A percentile compares a stretch with the other conserved stretches of the same genome.
phyloP scores from a whole-genome alignment of 352 stramenopile species.

The Phytophthora boehmeriae region DNA sequence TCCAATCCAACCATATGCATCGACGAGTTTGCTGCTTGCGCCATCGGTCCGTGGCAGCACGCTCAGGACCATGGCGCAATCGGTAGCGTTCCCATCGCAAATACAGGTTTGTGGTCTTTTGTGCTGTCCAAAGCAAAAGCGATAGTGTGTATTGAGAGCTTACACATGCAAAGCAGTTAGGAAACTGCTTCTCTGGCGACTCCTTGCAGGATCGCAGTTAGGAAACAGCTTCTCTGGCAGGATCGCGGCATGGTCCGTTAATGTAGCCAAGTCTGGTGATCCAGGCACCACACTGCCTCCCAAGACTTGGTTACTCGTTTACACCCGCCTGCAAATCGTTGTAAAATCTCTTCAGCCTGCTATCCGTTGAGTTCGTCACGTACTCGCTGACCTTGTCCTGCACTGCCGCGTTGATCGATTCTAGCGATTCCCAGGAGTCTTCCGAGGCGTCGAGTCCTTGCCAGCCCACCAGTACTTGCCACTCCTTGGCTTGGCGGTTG shows the following conservation, averaged over 20 bases:
- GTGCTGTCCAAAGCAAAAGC: no score
- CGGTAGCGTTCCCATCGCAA: no score
- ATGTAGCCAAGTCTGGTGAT: no score
- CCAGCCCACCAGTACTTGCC: not conserved
- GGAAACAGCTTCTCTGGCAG: no score
- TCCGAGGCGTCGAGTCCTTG: not conserved
- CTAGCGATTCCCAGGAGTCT: not conserved
- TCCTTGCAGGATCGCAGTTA: no score
- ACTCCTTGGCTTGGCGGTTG: not conserved
- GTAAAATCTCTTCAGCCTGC: not conserved
- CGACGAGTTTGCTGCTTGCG: not conserved
- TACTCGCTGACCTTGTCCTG: not conserved
- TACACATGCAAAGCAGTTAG: no score
- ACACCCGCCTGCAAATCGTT: not conserved
- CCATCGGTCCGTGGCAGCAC: not conserved
- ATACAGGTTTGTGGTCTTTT: no score
- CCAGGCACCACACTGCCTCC: no score
- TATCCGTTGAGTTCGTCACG: not conserved
- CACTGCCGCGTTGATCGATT: not conserved
- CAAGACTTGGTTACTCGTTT: not conserved
- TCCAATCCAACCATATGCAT: not conserved
- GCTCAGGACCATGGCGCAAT: no score
- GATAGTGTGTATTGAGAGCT: no score
- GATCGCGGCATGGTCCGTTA: no score
- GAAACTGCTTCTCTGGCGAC: no score